Percentiles rank a stretch among this genome's conserved stretches.
phyloP scores from a whole-genome alignment of 2,329 filamentous ascomycete genomes.

The Aspergillus fumigatus region DNA sequence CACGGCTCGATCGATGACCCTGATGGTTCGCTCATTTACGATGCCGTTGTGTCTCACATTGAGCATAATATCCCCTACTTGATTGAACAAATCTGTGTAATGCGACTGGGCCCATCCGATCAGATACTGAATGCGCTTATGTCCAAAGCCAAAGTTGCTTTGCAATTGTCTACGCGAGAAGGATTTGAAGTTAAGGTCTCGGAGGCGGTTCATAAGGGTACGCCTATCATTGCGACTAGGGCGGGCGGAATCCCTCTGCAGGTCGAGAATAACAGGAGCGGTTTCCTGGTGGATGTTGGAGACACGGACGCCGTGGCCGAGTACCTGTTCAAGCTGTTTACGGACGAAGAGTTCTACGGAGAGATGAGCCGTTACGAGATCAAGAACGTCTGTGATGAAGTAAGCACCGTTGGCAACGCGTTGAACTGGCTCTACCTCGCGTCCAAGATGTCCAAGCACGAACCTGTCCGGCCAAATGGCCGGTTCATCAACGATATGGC shows the following conservation, averaged over 20 bases:
- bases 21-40: constrained; percentile 67
- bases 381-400: constrained; percentile 70
- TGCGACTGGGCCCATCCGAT: constrained; percentile 72
- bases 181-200: constrained; percentile 86
- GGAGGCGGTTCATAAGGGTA: constrained; percentile 74
- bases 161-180: constrained; percentile 76
- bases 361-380: constrained; percentile 63
- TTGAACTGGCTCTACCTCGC: constrained; percentile 75
- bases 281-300: constrained; percentile 67
- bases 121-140: constrained; percentile 75
- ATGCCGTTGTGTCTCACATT: constrained; percentile 65
- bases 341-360: constrained; percentile 59
- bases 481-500: constrained; percentile 73
- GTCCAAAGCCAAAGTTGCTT: constrained; percentile 65
- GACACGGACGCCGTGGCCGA: constrained; percentile 66
- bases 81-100: constrained; percentile 64
- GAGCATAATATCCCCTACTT: constrained; percentile 60
- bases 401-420: constrained; percentile 74
- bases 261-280: constrained; percentile 65
- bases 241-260: constrained; percentile 80
- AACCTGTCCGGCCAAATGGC: constrained; percentile 54
- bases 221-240: constrained; percentile 69
- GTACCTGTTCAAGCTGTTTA: constrained; percentile 63
- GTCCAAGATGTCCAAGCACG: constrained; percentile 57
- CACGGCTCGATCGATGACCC: constrained; percentile 80